phyloP scores from a whole-genome alignment of 495 filamentous ascomycete species.

The Neurospora hispaniola region DNA sequence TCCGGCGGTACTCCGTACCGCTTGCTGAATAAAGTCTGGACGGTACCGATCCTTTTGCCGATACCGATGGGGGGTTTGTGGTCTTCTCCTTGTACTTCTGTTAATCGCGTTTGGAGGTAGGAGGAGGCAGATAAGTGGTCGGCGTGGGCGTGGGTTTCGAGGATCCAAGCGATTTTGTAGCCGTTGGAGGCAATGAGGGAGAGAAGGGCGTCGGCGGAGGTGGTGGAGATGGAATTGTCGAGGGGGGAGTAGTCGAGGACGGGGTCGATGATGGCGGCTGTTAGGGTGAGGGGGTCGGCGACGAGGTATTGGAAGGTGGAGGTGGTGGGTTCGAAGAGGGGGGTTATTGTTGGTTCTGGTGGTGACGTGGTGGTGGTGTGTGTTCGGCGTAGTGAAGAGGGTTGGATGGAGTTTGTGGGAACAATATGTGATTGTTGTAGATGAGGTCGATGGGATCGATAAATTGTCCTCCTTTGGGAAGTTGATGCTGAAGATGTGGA shows the following conservation, averaged over 20 bases:
- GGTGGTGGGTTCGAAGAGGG: constrained; percentile 22
- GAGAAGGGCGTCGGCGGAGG: constrained; percentile 39
- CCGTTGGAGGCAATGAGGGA: constrained; percentile 23
- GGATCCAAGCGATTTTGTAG: constrained; percentile 38
- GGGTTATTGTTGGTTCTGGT: constrained; percentile 14
- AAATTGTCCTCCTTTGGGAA: background rate
- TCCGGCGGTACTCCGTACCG: constrained; percentile 42
- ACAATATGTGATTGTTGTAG: background rate
- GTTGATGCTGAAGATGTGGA: background rate
- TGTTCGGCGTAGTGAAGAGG: background rate
- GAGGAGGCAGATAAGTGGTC: constrained; percentile 47
- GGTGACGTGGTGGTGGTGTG: background rate
- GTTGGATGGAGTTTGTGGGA: no score
- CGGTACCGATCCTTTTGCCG: constrained; percentile 42
- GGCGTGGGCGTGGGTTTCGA: constrained; percentile 55
- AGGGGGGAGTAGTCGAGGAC: constrained; percentile 46
- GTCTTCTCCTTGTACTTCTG: background rate
- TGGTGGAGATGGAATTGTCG: constrained; percentile 35
- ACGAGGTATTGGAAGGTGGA: constrained; percentile 53
- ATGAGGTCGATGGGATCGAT: background rate
- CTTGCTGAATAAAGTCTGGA: constrained; percentile 38
- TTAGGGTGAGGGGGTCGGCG: constrained; percentile 34
- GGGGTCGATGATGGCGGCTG: constrained; percentile 47
- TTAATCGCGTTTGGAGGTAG: constrained; percentile 40
- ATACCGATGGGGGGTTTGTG: constrained; percentile 36